These are phyloP conservation scores for Alternaria incomplexa DNA, from an alignment of 2,329 filamentous ascomycete genomes.

Conservation along the genomic window DNA sequence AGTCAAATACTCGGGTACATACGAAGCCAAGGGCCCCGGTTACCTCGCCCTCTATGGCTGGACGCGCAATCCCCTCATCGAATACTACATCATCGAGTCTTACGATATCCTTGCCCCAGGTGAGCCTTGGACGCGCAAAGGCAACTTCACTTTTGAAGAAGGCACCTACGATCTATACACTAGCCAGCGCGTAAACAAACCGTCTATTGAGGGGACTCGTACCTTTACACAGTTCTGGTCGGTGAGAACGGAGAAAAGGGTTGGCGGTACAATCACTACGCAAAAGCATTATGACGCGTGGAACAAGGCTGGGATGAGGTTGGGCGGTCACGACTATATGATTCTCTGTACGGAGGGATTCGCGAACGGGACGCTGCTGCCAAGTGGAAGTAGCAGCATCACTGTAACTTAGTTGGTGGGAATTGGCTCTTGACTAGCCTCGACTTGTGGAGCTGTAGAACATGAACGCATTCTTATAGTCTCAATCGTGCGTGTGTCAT, in stretches of 20 bases:
- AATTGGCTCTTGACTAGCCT: neutral
- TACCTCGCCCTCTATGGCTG: constrained; percentile 60
- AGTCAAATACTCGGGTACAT: constrained; percentile 30
- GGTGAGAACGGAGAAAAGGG: constrained; percentile 57
- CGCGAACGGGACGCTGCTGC: constrained; percentile 7
- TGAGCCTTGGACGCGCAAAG: constrained; percentile 44
- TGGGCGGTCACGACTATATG: constrained; percentile 14
- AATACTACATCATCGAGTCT: constrained; percentile 64
- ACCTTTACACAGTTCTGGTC: constrained; percentile 63
- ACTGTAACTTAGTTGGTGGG: constrained; percentile 4
- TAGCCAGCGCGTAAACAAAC: constrained; percentile 54
- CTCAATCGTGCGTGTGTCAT: neutral
- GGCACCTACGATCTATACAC: constrained; percentile 58
- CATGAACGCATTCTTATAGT: neutral
- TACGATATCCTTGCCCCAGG: constrained; percentile 52
- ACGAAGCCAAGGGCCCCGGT: constrained; percentile 26
- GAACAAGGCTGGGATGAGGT: constrained; percentile 14
- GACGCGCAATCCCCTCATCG: constrained; percentile 59
- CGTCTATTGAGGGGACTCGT: constrained; percentile 59
- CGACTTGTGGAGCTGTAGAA: neutral
- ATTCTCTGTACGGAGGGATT: constrained; percentile 10
- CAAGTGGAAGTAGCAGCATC: constrained; percentile 12
- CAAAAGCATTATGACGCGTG: constrained; percentile 39
- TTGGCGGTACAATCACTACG: constrained; percentile 48
- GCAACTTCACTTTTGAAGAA: constrained; percentile 59